A percentile compares a stretch with the other conserved stretches of the same genome.
phyloP scores from a whole-genome alignment of 139 green algal species.

The Chlorella sorokiniana region DNA sequence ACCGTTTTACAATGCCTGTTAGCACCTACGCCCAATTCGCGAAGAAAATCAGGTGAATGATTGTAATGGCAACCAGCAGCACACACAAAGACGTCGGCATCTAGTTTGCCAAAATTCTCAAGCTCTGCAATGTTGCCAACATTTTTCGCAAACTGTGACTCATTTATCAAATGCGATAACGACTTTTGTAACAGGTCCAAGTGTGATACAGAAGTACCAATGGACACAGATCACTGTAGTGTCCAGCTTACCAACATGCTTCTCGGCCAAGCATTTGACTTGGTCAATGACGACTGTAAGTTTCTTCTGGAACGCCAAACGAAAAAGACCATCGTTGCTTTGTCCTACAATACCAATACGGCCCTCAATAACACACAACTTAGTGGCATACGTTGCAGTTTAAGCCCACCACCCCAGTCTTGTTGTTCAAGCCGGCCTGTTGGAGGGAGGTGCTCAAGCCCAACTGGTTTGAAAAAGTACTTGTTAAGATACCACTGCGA shows the following conservation, averaged over 20 bases:
- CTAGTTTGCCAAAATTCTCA: not conserved
- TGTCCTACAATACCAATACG: not conserved
- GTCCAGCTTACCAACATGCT: not conserved
- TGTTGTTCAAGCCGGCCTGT: not conserved
- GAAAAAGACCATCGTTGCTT: not conserved
- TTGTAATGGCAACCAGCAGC: not conserved
- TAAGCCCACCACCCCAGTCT: not conserved
- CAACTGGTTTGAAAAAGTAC: slow-evolving; percentile 26
- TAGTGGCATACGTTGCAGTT: not conserved
- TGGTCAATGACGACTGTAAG: not conserved
- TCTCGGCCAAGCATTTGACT: not conserved
- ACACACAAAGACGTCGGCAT: not conserved
- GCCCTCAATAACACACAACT: not conserved
- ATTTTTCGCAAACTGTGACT: not conserved
- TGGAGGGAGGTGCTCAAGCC: not conserved
- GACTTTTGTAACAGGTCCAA: not conserved
- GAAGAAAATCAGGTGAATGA: not conserved
- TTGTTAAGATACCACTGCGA: slow-evolving; percentile 8
- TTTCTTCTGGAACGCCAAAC: not conserved
- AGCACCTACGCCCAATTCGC: not conserved
- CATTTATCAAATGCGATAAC: not conserved
- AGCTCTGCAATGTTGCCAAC: not conserved
- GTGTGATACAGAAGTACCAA: not conserved
- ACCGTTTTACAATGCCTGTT: not conserved
- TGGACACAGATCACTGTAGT: not conserved